These are phyloP conservation scores for Cryptosporidium baileyi DNA, from an alignment of 169 alveolate genomes.

Conservation along the genomic window DNA sequence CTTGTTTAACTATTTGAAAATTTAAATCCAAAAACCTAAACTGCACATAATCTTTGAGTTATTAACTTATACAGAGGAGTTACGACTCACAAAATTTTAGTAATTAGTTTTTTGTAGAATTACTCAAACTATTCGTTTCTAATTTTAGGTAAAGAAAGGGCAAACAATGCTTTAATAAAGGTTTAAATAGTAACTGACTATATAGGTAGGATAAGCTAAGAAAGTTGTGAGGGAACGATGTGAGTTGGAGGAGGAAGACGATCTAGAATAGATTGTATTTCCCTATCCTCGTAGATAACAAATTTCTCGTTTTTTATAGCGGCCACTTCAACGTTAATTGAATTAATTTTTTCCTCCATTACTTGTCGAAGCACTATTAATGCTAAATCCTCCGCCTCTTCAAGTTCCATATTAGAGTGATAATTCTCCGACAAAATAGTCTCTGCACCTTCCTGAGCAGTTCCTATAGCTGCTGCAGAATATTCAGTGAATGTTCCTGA, in stretches of 20 bases:
- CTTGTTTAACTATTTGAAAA: neutral
- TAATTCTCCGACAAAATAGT: slow-evolving; percentile 93
- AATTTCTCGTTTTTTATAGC: slow-evolving; percentile 74
- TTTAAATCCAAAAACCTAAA: neutral
- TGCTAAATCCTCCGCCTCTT: slow-evolving; percentile 93
- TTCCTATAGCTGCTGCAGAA: slow-evolving; percentile 98
- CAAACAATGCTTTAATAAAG: too few relatives aligned
- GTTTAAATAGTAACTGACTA: too few relatives aligned
- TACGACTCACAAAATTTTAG: neutral
- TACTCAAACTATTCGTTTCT: neutral
- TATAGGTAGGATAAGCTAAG: neutral
- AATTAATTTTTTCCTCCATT: slow-evolving; percentile 95
- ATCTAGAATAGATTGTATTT: slow-evolving; percentile 14
- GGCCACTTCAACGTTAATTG: slow-evolving; percentile 94
- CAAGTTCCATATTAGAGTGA: slow-evolving; percentile 88
- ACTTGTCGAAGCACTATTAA: slow-evolving; percentile 94
- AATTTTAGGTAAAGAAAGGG: neutral
- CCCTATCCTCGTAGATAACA: neutral
- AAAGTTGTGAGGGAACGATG: slow-evolving; percentile 47
- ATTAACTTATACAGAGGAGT: too few relatives aligned
- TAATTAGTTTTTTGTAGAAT: neutral
- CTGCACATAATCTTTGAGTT: too few relatives aligned
- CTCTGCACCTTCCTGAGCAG: slow-evolving; percentile 96
- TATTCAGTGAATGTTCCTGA: slow-evolving; percentile 95
- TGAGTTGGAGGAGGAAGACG: slow-evolving; percentile 69